These are phyloP conservation scores for Alternaria sp. DNA, from an alignment of 2,329 filamentous ascomycete genomes.

Conservation along the genomic window DNA sequence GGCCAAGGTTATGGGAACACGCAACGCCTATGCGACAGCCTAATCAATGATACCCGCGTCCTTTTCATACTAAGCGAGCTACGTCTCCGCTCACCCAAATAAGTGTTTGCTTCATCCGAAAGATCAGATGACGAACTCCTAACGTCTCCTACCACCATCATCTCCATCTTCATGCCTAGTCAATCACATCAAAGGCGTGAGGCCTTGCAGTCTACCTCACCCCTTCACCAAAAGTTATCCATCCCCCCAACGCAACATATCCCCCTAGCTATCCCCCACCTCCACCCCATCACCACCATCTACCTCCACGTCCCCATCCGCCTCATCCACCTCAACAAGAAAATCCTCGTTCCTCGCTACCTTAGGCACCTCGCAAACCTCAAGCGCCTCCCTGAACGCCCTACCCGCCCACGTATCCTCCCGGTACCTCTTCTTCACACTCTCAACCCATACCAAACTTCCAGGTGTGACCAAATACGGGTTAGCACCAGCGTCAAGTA, in stretches of 20 bases:
- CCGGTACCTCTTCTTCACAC: background rate
- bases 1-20: slow-evolving; percentile 38
- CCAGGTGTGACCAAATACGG: background rate
- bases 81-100: no score
- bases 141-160: no score
- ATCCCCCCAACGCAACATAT: background rate
- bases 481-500: background rate
- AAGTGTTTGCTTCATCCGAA: no score
- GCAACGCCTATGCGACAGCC: slow-evolving; percentile 14
- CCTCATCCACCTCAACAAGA: background rate
- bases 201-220: background rate
- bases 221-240: no score
- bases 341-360: background rate
- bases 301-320: background rate
- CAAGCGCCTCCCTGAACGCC: background rate
- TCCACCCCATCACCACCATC: background rate
- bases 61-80: background rate
- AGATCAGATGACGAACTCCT: no score
- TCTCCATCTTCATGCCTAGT: no score
- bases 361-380: background rate
- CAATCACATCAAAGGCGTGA: no score
- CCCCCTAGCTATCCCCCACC: background rate
- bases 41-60: background rate
- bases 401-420: background rate
- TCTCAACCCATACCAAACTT: no score